These are phyloP conservation scores for Monilinia polystroma DNA, from an alignment of 2,329 filamentous ascomycete species.

Conservation along the genomic window DNA sequence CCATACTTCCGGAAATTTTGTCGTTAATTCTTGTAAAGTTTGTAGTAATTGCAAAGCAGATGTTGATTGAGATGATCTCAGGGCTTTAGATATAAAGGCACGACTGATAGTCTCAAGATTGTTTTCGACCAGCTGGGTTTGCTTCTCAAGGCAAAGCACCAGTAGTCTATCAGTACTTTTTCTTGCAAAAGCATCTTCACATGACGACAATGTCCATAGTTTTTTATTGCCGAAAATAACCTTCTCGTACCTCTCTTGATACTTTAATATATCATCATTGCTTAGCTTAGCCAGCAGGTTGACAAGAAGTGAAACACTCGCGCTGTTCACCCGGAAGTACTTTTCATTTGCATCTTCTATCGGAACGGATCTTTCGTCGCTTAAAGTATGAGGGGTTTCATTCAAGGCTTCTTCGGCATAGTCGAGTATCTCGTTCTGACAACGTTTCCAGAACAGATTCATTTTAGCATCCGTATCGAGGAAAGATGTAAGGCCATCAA, in stretches of 20 bases:
- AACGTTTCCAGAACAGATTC: conserved; percentile 73
- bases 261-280: conserved; percentile 56
- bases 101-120: conserved; percentile 54
- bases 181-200: conserved; percentile 56
- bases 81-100: conserved; percentile 67
- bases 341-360: conserved; percentile 83
- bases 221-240: conserved; percentile 62
- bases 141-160: conserved; percentile 48
- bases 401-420: conserved; percentile 78
- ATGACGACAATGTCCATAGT: conserved; percentile 66
- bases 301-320: conserved; percentile 55
- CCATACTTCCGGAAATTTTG: conserved; percentile 69
- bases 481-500: conserved; percentile 71
- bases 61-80: conserved; percentile 69
- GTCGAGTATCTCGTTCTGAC: conserved; percentile 75
- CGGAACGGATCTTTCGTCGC: conserved; percentile 82
- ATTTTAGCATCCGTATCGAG: conserved; percentile 80
- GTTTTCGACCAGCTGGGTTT: conserved; percentile 48
- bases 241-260: conserved; percentile 59
- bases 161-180: conserved; percentile 54
- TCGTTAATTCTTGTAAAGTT: conserved; percentile 65
- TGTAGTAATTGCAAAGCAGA: conserved; percentile 72
- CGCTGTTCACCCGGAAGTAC: conserved; percentile 70
- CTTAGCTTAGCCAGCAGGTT: conserved; percentile 53
- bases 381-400: conserved; percentile 79